Conservation (phyloP, 1,284 basidiomycete species). For the Takashimella koratensis region DNA sequence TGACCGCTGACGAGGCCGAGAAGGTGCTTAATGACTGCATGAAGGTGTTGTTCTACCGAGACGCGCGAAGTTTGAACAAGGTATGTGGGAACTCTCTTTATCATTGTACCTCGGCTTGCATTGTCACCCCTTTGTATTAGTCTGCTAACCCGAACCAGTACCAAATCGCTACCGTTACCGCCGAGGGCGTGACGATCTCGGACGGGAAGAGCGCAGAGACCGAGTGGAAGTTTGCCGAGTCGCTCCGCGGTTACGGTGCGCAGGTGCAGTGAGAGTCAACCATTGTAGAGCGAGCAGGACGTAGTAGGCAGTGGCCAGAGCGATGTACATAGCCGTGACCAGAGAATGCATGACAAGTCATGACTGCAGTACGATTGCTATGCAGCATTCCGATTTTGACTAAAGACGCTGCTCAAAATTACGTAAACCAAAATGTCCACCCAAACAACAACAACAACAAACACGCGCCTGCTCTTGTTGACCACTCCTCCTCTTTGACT, state of each 20-base stretch:
- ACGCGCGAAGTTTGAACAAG: constrained; percentile 94
- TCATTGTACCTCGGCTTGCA: not conserved
- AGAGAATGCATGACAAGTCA: not conserved
- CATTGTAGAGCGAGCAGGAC: too few relatives aligned
- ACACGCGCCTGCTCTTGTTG: not conserved
- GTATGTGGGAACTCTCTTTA: constrained; percentile 51
- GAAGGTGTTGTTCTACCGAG: constrained; percentile 94
- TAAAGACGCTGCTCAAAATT: too few relatives aligned
- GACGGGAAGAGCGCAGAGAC: constrained; percentile 75
- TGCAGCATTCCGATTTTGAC: too few relatives aligned
- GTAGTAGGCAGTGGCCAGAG: too few relatives aligned
- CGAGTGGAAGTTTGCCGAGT: constrained; percentile 88
- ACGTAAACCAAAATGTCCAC: too few relatives aligned
- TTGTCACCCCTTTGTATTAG: too few relatives aligned
- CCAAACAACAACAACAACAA: not conserved
- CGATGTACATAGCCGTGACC: too few relatives aligned
- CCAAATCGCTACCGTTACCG: constrained; percentile 88
- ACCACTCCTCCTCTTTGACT: not conserved
- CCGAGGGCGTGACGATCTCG: constrained; percentile 71
- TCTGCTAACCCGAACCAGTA: constrained; percentile 63
- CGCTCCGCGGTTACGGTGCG: constrained; percentile 60
- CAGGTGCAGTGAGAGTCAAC: constrained; percentile 61
- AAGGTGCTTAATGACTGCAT: constrained; percentile 80
- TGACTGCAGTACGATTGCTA: too few relatives aligned
- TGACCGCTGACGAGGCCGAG: constrained; percentile 77